phyloP scores from a whole-genome alignment of 2,329 filamentous ascomycete genomes.

The Calonectria naviculata region DNA sequence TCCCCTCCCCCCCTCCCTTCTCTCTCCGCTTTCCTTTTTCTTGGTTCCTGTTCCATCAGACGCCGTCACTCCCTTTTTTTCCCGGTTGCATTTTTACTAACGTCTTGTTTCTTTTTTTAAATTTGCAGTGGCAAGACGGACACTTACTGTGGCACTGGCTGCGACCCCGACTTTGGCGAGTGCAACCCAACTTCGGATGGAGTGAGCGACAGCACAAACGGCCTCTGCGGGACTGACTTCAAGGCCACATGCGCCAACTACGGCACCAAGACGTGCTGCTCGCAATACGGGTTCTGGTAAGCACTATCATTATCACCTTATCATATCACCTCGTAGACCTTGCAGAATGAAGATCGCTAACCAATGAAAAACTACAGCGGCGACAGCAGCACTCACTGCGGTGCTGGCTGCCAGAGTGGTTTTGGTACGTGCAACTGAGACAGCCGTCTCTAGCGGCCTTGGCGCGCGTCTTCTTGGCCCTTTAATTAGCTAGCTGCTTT shows the following conservation, averaged over 20 bases:
- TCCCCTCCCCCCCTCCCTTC: not conserved
- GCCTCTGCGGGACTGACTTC: constrained; percentile 47
- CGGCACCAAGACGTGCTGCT: constrained; percentile 50
- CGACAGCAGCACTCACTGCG: constrained; percentile 42
- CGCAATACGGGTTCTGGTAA: constrained; percentile 49
- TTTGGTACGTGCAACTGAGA: constrained; percentile 47
- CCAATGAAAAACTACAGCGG: constrained; percentile 36
- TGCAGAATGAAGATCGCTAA: not conserved
- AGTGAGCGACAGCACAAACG: constrained; percentile 48
- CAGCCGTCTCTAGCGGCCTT: not conserved
- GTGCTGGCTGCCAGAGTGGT: constrained; percentile 45
- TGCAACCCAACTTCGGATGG: constrained; percentile 40
- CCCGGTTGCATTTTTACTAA: constrained; percentile 21
- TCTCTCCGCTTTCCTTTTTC: not conserved
- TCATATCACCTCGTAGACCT: not conserved
- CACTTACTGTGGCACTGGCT: constrained; percentile 52
- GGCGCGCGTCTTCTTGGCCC: not conserved
- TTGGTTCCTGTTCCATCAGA: not conserved
- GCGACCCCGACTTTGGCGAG: constrained; percentile 47
- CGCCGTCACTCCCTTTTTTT: not conserved
- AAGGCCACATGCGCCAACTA: constrained; percentile 47
- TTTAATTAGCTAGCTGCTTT: not conserved
- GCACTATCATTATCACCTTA: constrained; percentile 16
- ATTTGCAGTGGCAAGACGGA: constrained; percentile 35
- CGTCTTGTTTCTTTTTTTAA: constrained; percentile 33